Evolutionary conservation across 805 yeast genomes (phyloP).

Genomic region (Candida koratica): DNA sequence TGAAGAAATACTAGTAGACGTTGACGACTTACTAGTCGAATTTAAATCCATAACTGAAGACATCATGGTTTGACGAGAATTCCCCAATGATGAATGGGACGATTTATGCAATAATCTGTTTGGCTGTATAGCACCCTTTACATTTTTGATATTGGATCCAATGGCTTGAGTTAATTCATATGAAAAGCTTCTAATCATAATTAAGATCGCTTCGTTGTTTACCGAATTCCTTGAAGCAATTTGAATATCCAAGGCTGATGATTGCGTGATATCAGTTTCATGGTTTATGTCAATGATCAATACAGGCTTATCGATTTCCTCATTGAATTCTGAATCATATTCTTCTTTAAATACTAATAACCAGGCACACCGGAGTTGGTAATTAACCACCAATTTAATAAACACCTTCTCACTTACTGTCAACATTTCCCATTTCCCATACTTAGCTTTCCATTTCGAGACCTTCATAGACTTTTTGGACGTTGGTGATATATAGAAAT

Average conservation of each 20-base stretch:
- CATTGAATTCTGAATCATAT: slow-evolving; percentile 25
- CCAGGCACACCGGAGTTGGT: slow-evolving; percentile 34
- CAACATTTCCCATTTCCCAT: slow-evolving; percentile 44
- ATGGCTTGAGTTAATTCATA: slow-evolving; percentile 25
- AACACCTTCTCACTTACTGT: slow-evolving; percentile 35
- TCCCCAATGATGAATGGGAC: slow-evolving; percentile 13
- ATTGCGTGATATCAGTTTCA: slow-evolving; percentile 25
- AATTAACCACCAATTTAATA: slow-evolving; percentile 36
- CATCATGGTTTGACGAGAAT: slow-evolving; percentile 24
- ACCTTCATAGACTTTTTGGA: slow-evolving; percentile 35
- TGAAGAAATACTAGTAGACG: slow-evolving; percentile 20
- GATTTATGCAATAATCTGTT: slow-evolving; percentile 13
- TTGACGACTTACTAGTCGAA: slow-evolving; percentile 22
- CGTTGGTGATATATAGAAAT: slow-evolving; percentile 33
- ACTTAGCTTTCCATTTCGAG: slow-evolving; percentile 40
- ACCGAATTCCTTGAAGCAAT: slow-evolving; percentile 31
- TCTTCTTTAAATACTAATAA: slow-evolving; percentile 40
- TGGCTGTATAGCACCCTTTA: slow-evolving; percentile 23
- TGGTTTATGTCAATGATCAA: slow-evolving; percentile 27
- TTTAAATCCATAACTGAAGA: slow-evolving; percentile 36
- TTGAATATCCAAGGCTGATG: slow-evolving; percentile 40
- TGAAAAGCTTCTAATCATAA: slow-evolving; percentile 33
- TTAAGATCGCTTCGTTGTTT: slow-evolving; percentile 23
- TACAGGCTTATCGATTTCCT: slow-evolving; percentile 34
- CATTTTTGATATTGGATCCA: slow-evolving; percentile 24